Conservation (phyloP, 805 yeast species). For the Candida takata region DNA sequence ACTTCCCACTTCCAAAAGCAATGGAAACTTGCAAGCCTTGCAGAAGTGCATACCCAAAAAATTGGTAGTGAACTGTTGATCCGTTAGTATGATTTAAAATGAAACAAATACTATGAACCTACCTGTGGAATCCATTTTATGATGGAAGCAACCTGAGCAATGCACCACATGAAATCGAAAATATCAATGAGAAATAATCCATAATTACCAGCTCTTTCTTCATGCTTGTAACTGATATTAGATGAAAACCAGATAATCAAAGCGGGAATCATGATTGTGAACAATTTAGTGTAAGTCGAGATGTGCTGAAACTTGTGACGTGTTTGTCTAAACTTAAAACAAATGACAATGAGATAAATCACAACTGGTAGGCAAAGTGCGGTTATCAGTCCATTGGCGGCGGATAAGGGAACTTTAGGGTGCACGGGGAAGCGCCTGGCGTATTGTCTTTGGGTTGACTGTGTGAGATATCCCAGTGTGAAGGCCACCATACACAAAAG, state of each 20-base stretch:
- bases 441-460: slow-evolving; percentile 20
- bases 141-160: slow-evolving; percentile 21
- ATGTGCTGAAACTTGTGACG: slow-evolving; percentile 32
- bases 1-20: neutral
- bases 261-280: neutral
- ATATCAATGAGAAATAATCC: slow-evolving; percentile 34
- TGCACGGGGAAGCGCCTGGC: slow-evolving; percentile 30
- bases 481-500: neutral
- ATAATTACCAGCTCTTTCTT: slow-evolving; percentile 21
- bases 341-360: slow-evolving; percentile 23
- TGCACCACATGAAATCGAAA: slow-evolving; percentile 34
- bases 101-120: neutral
- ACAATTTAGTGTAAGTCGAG: slow-evolving; percentile 17
- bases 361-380: slow-evolving; percentile 8
- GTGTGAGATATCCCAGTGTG: slow-evolving; percentile 1
- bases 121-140: slow-evolving; percentile 34
- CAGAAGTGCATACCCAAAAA: slow-evolving; percentile 7
- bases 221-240: neutral
- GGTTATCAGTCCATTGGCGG: slow-evolving; percentile 17
- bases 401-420: slow-evolving; percentile 23
- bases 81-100: neutral
- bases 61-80: slow-evolving; percentile 28
- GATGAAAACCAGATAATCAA: slow-evolving; percentile 2
- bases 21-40: neutral
- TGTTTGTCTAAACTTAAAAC: slow-evolving; percentile 24